phyloP scores from a whole-genome alignment of 2,329 filamentous ascomycete genomes.

The Colletotrichum echinochloae region DNA sequence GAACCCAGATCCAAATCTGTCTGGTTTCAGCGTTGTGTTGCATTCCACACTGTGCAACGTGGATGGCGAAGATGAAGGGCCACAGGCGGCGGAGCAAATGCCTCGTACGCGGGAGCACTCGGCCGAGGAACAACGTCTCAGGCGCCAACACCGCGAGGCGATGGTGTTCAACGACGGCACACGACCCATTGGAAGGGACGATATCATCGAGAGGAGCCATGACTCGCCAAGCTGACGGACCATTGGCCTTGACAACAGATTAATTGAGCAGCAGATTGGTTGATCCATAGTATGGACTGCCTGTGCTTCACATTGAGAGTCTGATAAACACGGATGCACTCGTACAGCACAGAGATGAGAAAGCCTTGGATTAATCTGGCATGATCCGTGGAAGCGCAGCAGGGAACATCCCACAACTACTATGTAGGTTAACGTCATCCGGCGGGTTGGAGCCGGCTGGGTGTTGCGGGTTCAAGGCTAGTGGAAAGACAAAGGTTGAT shows the following conservation, averaged over 20 bases:
- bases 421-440: not conserved
- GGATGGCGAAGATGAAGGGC: conserved; percentile 42
- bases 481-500: conserved; percentile 4
- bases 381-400: conserved; percentile 2
- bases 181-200: conserved; percentile 76
- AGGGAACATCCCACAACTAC: conserved; percentile 13
- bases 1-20: conserved; percentile 29
- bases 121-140: conserved; percentile 76
- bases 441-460: not conserved
- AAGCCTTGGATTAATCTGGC: not conserved
- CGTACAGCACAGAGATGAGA: not conserved
- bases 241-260: too few species aligned
- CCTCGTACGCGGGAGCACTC: conserved; percentile 63
- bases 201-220: conserved; percentile 79
- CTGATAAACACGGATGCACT: not conserved
- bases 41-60: conserved; percentile 51
- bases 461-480: not conserved
- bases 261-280: not conserved
- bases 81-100: conserved; percentile 47
- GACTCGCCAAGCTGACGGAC: conserved; percentile 51
- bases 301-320: not conserved
- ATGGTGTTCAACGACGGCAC: conserved; percentile 93
- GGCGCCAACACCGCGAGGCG: conserved; percentile 83
- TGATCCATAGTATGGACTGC: not conserved
- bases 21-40: conserved; percentile 50